phyloP scores from a whole-genome alignment of 768 basidiomycete species.

The Tulasnella sp. region DNA sequence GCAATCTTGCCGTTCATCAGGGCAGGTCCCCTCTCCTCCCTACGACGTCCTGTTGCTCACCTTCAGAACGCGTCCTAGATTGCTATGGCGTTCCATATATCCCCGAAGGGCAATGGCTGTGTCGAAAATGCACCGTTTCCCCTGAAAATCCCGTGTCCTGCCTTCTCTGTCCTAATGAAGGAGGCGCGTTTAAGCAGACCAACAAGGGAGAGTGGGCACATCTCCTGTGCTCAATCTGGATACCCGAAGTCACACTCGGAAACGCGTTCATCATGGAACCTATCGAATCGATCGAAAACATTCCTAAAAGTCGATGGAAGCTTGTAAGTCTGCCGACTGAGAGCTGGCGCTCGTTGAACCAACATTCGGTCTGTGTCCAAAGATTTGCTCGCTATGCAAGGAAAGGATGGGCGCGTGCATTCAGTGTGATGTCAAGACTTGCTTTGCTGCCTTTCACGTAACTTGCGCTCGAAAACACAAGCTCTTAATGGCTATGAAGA shows the following conservation, averaged over 20 bases:
- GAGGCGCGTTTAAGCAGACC: conserved; percentile 98
- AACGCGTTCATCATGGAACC: conserved; percentile 99
- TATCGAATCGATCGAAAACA: conserved; percentile 75
- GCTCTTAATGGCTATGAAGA: conserved; percentile 78
- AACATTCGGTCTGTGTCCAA: conserved; percentile 17
- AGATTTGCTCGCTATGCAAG: conserved; percentile 55
- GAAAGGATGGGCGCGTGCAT: conserved; percentile 74
- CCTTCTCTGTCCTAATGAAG: conserved; percentile 91
- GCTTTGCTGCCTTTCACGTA: conserved; percentile 88
- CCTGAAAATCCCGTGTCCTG: conserved; percentile 97
- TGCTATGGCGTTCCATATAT: conserved; percentile 99
- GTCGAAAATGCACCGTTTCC: conserved; percentile 94
- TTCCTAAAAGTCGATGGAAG: conserved; percentile 88
- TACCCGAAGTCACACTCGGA: conserved; percentile 84
- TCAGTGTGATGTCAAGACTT: conserved; percentile 82
- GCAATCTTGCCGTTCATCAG: conserved; percentile 99
- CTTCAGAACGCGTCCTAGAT: conserved; percentile 38
- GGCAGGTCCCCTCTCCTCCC: conserved; percentile 33
- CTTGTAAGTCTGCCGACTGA: conserved; percentile 45
- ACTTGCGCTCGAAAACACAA: conserved; percentile 88
- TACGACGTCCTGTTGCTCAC: background rate
- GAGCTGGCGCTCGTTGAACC: background rate
- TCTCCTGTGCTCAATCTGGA: conserved; percentile 93
- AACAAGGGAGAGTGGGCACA: conserved; percentile 89
- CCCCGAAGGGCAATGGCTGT: conserved; percentile 98